These are phyloP conservation scores for Chytridium lagenaria DNA, from an alignment of 371 early-diverging fungal species.

Conservation along the genomic window DNA sequence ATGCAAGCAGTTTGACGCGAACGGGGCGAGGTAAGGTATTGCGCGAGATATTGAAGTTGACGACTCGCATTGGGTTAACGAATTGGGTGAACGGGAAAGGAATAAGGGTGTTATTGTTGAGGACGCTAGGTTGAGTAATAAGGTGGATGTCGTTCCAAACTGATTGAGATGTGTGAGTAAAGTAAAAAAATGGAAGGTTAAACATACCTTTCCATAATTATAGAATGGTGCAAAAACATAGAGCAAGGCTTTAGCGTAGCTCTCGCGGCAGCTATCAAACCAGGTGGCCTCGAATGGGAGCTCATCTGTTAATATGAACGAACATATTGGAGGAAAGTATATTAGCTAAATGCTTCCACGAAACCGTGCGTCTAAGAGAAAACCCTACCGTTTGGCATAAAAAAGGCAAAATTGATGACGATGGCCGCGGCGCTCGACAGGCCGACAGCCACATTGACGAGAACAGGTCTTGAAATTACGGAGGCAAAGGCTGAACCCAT, in stretches of 20 bases:
- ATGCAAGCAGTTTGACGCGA: background rate
- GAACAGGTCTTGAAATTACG: conserved; percentile 25
- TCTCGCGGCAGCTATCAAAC: conserved; percentile 28
- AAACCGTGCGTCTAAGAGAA: no score
- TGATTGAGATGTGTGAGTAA: background rate
- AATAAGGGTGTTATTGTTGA: conserved; percentile 22
- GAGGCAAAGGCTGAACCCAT: conserved; percentile 23
- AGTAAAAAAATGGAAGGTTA: no score
- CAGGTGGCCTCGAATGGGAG: conserved; percentile 20
- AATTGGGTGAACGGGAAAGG: background rate
- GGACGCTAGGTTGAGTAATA: background rate
- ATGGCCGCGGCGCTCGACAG: conserved; percentile 19
- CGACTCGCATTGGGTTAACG: background rate
- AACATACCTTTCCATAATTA: conserved; percentile 25
- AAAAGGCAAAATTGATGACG: conserved; percentile 26
- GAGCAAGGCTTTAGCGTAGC: conserved; percentile 31
- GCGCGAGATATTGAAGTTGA: background rate
- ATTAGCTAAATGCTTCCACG: no score
- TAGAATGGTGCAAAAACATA: conserved; percentile 36
- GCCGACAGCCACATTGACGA: conserved; percentile 33
- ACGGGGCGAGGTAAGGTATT: background rate
- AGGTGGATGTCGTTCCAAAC: conserved; percentile 27
- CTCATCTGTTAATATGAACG: background rate
- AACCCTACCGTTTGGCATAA: background rate
- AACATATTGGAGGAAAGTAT: no score